phyloP scores from a whole-genome alignment of 2,329 filamentous ascomycete species.

The Pseudocercospora eumusae region DNA sequence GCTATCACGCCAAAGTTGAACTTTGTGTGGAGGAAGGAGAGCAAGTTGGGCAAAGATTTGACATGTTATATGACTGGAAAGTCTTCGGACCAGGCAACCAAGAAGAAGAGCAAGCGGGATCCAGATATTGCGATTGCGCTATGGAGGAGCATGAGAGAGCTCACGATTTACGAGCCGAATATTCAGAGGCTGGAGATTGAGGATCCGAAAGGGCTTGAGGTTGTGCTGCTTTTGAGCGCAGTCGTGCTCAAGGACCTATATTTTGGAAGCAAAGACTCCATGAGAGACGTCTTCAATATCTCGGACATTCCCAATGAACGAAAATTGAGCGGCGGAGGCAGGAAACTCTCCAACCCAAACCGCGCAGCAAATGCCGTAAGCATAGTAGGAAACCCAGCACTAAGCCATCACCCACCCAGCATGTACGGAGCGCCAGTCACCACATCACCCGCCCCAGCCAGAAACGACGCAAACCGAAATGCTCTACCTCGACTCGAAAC shows the following conservation, averaged over 20 bases:
- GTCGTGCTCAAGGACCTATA: conserved; percentile 64
- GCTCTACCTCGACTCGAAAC: conserved; percentile 36
- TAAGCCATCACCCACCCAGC: conserved; percentile 24
- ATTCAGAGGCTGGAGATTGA: conserved; percentile 87
- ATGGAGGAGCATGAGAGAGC: conserved; percentile 71
- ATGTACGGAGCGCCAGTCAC: conserved; percentile 15
- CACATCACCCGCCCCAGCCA: background rate
- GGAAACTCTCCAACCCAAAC: conserved; percentile 34
- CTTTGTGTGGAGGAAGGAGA: conserved; percentile 88
- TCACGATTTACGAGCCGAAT: conserved; percentile 94
- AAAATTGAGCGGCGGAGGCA: conserved; percentile 31
- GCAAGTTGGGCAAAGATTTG: conserved; percentile 81
- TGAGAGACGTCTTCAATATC: conserved; percentile 78
- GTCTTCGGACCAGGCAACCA: conserved; percentile 67
- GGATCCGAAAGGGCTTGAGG: conserved; percentile 88
- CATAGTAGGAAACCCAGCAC: conserved; percentile 26
- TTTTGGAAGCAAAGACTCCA: conserved; percentile 54
- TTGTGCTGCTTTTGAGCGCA: conserved; percentile 67
- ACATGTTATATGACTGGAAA: conserved; percentile 84
- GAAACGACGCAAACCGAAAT: conserved; percentile 23
- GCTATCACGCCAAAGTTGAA: conserved; percentile 67
- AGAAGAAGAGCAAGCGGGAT: conserved; percentile 67
- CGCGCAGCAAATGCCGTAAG: conserved; percentile 22
- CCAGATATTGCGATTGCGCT: conserved; percentile 94
- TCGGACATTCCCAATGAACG: conserved; percentile 46